Conservation (phyloP, 352 stramenopile species). For the Globisporangium abappressorium region DNA sequence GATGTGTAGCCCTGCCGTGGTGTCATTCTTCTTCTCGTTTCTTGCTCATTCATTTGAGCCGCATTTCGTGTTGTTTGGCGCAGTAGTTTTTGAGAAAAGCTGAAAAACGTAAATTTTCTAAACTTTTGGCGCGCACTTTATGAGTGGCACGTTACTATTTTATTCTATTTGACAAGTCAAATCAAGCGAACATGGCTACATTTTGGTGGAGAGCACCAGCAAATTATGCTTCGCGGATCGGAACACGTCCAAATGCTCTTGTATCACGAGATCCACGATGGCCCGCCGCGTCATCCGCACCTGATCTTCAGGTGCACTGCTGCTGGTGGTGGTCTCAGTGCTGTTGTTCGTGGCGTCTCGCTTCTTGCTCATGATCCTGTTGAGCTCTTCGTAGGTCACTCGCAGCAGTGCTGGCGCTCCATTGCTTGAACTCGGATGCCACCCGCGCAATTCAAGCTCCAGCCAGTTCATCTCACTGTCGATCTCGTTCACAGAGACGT, state of each 20-base stretch:
- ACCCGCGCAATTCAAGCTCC: conserved; percentile 22
- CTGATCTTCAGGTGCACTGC: not conserved
- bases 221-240: conserved; percentile 26
- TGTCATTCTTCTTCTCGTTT: too few species aligned
- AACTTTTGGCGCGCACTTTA: too few species aligned
- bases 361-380: not conserved
- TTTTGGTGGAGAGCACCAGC: conserved; percentile 22
- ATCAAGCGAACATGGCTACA: conserved; percentile 8
- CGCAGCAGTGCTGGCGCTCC: conserved; percentile 19
- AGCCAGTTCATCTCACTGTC: conserved; percentile 22
- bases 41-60: too few species aligned
- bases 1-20: too few species aligned
- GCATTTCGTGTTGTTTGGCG: too few species aligned
- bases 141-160: not conserved
- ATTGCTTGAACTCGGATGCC: conserved; percentile 21
- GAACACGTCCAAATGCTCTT: conserved; percentile 34
- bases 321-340: not conserved
- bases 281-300: conserved; percentile 10
- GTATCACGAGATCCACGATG: conserved; percentile 22
- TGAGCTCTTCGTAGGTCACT: conserved; percentile 18
- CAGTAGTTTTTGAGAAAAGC: too few species aligned
- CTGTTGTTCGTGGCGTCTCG: not conserved
- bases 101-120: too few species aligned
- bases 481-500: conserved; percentile 26
- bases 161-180: not conserved